phyloP scores from a whole-genome alignment of 1,139 yeast species.

The Blastobotrys petasosporus region DNA sequence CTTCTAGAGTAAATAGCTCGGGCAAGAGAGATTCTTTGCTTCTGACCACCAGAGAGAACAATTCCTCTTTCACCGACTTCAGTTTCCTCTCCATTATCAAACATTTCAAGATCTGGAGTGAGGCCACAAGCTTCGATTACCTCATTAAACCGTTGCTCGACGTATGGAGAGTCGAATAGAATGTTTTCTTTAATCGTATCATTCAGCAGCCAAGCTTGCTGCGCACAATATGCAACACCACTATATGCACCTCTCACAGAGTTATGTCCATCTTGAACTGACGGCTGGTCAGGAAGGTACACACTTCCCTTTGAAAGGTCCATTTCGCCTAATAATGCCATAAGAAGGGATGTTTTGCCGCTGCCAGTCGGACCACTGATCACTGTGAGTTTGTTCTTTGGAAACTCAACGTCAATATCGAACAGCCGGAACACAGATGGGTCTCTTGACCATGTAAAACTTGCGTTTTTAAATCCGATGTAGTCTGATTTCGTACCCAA shows the following conservation, averaged over 20 bases:
- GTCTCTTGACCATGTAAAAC: conserved; percentile 66
- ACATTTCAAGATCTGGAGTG: conserved; percentile 68
- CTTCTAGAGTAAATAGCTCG: conserved; percentile 88
- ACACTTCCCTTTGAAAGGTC: conserved; percentile 63
- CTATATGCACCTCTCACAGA: conserved; percentile 66
- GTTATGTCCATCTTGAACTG: conserved; percentile 55
- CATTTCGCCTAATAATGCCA: conserved; percentile 96
- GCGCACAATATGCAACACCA: conserved; percentile 91
- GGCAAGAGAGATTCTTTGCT: conserved; percentile 91
- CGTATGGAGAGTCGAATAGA: conserved; percentile 67
- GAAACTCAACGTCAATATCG: conserved; percentile 62
- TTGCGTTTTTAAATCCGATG: conserved; percentile 78
- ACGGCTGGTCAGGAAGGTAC: conserved; percentile 62
- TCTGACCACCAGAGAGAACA: conserved; percentile 94
- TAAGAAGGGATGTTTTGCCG: conserved; percentile 83
- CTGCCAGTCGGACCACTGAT: conserved; percentile 94
- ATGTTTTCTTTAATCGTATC: conserved; percentile 82
- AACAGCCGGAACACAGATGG: conserved; percentile 53
- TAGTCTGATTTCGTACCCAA: conserved; percentile 54
- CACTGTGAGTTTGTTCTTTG: conserved; percentile 69
- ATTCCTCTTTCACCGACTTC: conserved; percentile 96
- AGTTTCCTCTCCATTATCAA: conserved; percentile 62
- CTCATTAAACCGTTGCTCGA: conserved; percentile 65
- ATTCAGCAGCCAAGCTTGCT: conserved; percentile 90
- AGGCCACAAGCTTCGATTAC: conserved; percentile 69